Base-by-base conservation (phyloP, 257 asterid genomes). In the Craterostigma plantagineum region DNA sequence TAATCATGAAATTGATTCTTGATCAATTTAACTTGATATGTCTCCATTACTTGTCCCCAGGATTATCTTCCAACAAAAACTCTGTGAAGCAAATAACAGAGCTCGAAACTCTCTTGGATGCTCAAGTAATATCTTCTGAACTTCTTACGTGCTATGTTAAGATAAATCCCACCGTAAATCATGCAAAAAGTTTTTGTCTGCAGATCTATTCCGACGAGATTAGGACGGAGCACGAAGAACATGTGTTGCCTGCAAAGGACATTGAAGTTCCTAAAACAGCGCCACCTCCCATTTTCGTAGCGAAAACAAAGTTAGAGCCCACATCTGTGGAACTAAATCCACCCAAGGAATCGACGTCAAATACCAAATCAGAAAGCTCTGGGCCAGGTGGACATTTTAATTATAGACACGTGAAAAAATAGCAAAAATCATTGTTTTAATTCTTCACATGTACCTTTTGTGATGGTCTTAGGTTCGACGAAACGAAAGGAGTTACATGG, bases 401-500 rank as follows among this genome's bases (percentile, higher is more conserved):
- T n/a, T n/a, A n/a, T n/a, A n/a, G n/a, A n/a, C n/a, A n/a, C n/a
- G n/a, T n/a, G n/a, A n/a, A n/a, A n/a, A n/a, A 23, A 23, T 23
- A 23, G 30, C n/a, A n/a, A n/a, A n/a, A n/a, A 23, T 2, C 30
- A 23, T 23, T 23, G 30, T 23, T 23, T 23, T 23, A 2, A 23
- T 23, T 6, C 30, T 23, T 23, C 6, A 2, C 30, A 23, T 23
- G 30, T 23, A 23, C 30, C 30, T 23, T 23, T n/a, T 23, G 30
- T 23, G 30, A 23, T 23, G 30, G 30, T 43, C 63, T 36, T 59
- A 90, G 95, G 99, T 50, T 74, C 94, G 16, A 90, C 95, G 27
- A 90, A 80, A 82, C 77, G 95, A 64, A 90, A 83, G 65, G 99
- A 90, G 61, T 59, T 90, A 50, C 99, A 90, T 17, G 95, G 99